Percentiles rank a stretch among this genome's conserved stretches.
These are phyloP conservation scores for Aureobasidium leucospermi DNA, from an alignment of 2,329 filamentous ascomycete species.

Conservation along the genomic window DNA sequence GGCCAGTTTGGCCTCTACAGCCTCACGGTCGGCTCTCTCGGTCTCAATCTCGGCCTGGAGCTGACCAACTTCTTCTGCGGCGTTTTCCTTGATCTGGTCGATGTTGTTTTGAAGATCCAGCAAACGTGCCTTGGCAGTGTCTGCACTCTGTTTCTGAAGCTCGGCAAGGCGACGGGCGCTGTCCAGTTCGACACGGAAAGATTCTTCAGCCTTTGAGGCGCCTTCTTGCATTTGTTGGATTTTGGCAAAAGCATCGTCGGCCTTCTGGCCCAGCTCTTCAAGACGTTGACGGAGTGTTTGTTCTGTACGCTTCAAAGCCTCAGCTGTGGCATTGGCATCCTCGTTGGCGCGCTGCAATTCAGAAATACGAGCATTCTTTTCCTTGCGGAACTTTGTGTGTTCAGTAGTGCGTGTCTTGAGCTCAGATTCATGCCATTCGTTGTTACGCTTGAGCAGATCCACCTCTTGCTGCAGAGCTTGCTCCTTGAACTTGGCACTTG, in stretches of 20 bases:
- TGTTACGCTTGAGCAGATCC: conserved; percentile 78
- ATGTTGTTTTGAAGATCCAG: conserved; percentile 59
- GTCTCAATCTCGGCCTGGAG: conserved; percentile 44
- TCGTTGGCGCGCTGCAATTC: conserved; percentile 85
- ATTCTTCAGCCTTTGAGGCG: conserved; percentile 73
- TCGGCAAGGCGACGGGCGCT: conserved; percentile 74
- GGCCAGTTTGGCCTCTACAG: conserved; percentile 54
- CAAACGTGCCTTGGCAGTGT: conserved; percentile 63
- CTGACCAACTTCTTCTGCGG: conserved; percentile 49
- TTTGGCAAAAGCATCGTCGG: conserved; percentile 73
- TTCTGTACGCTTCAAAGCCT: conserved; percentile 72
- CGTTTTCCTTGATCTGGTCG: conserved; percentile 59
- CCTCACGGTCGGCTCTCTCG: conserved; percentile 52
- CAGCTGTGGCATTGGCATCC: conserved; percentile 69
- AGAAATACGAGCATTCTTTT: conserved; percentile 83
- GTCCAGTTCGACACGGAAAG: conserved; percentile 79
- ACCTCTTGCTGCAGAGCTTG: conserved; percentile 86
- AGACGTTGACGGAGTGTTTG: conserved; percentile 72
- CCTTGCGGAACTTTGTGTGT: conserved; percentile 82
- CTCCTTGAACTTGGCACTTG: conserved; percentile 80
- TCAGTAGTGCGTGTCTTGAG: conserved; percentile 85
- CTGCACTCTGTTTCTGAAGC: conserved; percentile 67
- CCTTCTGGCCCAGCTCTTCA: conserved; percentile 76
- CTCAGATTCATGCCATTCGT: conserved; percentile 88
- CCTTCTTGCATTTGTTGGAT: conserved; percentile 82